Evolutionary conservation across 768 basidiomycete species (phyloP), one percentile per base, ranked within the genome.

Genomic region (Ramaria rubella): DNA sequence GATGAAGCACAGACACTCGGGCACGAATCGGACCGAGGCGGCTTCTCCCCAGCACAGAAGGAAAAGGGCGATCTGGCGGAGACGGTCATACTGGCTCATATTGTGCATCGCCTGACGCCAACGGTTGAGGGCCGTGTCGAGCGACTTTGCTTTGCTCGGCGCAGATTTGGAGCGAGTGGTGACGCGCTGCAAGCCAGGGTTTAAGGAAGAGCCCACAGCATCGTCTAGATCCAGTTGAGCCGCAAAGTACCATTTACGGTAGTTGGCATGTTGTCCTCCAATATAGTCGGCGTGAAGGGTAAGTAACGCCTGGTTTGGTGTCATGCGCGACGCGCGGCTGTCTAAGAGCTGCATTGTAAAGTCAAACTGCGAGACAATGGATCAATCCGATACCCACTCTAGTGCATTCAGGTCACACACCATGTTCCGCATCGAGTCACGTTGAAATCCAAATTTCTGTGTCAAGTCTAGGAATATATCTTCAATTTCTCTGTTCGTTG

Each of bases 221-320:
- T 99, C 96, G 74, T 99, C 96, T 57, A 99, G 87, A 69, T 98
- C 95, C 69, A 99, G 88, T 69, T 99, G 96, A 12, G 95, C 94
- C 34, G 96, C 96, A 70, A 98, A 99, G 69, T 99, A 99, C 96
- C 96, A 98, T 72, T 98, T 97, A 69, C 96, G 89, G 71, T 98
- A 98, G 76, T 98, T 98, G 63, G 96, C 96, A 67, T 98, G 90
- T 67, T 93, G 90, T 45, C 96, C 96, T 56, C 96, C 96, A 59
- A 99, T 97, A 72, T 98, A 99, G 72, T 99, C 95, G 52, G 95
- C 95, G 68, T 99, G 96, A 23, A 99, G 80, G 34, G 96, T 98
- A 60, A 96, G 79, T 45, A 99, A 81, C 2, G 96, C 96, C 66
- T 97, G 94, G 68, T 89, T 89, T 11, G 96, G 94, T 7, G 90